Evolutionary conservation across 352 stramenopile species (phyloP).

Genomic region (Globisporangium irregulare): DNA sequence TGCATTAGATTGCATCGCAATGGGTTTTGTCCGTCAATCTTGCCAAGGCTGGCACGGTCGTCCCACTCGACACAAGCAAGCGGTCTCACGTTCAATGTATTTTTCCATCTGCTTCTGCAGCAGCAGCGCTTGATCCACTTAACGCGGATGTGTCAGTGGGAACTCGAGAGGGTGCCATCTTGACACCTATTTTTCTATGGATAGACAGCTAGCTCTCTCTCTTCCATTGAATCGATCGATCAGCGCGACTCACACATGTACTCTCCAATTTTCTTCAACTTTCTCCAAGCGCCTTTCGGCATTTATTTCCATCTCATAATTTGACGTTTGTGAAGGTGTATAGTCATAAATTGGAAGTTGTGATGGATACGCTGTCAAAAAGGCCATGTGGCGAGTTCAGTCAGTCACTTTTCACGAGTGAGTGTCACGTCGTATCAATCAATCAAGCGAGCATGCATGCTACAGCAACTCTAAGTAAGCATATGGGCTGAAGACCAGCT

Average conservation of each 20-base stretch:
- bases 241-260: background rate
- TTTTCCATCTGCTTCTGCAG: background rate
- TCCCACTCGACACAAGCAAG: background rate
- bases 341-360: background rate
- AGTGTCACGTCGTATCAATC: background rate
- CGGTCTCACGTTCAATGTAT: background rate
- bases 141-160: background rate
- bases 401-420: background rate
- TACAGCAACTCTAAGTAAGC: background rate
- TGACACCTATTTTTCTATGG: background rate
- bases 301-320: background rate
- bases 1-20: no score
- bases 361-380: background rate
- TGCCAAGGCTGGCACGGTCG: background rate
- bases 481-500: background rate
- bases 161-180: background rate
- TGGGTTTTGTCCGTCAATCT: background rate
- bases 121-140: background rate
- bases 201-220: background rate
- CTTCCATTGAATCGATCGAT: background rate
- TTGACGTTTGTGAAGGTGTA: background rate
- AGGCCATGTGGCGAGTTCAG: background rate
- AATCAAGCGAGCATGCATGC: background rate
- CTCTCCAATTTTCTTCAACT: background rate
- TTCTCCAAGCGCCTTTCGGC: background rate